Percentiles rank a stretch among this genome's conserved stretches.
Conservation (phyloP, 768 basidiomycete genomes). For the Termitomyces sp. region DNA sequence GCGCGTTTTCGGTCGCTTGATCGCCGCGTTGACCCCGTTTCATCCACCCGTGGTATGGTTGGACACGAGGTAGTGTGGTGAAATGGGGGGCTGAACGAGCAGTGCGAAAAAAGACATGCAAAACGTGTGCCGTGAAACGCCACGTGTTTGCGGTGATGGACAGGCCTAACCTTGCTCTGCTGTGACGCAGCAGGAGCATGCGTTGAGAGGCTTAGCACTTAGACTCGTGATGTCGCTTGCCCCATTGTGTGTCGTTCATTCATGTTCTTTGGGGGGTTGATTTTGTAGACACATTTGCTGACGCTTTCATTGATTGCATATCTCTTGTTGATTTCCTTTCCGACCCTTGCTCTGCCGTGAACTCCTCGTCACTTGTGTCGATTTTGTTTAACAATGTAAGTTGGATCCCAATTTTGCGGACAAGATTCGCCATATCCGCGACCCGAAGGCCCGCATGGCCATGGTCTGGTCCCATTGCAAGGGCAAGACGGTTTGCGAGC, state of each 20-base stretch:
- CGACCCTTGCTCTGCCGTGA: conserved; percentile 15
- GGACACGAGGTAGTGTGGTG: conserved; percentile 88
- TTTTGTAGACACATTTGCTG: conserved; percentile 48
- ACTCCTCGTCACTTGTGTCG: conserved; percentile 21
- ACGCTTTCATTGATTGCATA: conserved; percentile 60
- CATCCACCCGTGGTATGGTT: conserved; percentile 66
- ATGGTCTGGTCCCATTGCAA: conserved; percentile 86
- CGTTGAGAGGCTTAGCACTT: conserved; percentile 58
- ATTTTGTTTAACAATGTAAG: conserved; percentile 40
- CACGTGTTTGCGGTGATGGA: conserved; percentile 35
- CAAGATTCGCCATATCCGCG: conserved; percentile 81
- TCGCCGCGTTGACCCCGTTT: conserved; percentile 72
- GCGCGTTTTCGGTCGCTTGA: conserved; percentile 95
- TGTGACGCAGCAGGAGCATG: conserved; percentile 68
- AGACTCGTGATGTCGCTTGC: conserved; percentile 45
- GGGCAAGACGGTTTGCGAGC: conserved; percentile 81
- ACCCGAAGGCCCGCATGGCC: conserved; percentile 84
- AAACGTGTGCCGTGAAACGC: conserved; percentile 27
- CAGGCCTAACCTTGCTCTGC: conserved; percentile 47
- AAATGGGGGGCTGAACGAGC: conserved; percentile 98
- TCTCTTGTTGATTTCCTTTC: conserved; percentile 26
- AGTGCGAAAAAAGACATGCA: conserved; percentile 66
- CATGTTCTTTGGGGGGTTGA: conserved; percentile 20
- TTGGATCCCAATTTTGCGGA: conserved; percentile 81
- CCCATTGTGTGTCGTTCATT: conserved; percentile 50